Percentiles rank a stretch among this genome's conserved stretches.
These are phyloP conservation scores for Suhomyces coccinellae DNA, from an alignment of 1,139 yeast species.

Conservation along the genomic window DNA sequence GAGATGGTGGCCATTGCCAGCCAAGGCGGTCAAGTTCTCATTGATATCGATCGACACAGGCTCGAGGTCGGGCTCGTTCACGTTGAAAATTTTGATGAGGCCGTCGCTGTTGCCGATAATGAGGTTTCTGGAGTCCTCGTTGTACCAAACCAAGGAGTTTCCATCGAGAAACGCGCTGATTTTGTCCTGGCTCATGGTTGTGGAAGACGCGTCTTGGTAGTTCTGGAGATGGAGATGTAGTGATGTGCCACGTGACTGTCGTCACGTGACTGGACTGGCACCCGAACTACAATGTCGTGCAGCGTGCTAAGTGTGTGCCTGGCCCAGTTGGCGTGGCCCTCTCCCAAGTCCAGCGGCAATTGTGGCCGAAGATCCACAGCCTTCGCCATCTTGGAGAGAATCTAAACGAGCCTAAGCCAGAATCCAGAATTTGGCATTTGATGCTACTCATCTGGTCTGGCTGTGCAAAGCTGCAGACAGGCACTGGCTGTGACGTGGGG, in stretches of 20 bases:
- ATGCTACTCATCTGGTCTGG: too few relatives aligned
- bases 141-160: constrained; percentile 44
- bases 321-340: too few relatives aligned
- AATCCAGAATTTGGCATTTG: too few relatives aligned
- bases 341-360: too few relatives aligned
- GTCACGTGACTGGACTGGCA: too few relatives aligned
- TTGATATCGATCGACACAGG: constrained; percentile 55
- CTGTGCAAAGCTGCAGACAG: too few relatives aligned
- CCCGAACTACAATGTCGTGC: too few relatives aligned
- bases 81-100: constrained; percentile 49
- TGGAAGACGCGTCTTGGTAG: constrained; percentile 4
- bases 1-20: constrained; percentile 24
- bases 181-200: constrained; percentile 19
- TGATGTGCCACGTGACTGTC: background rate
- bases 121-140: constrained; percentile 34
- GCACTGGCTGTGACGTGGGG: too few relatives aligned
- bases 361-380: too few relatives aligned
- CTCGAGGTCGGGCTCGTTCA: constrained; percentile 49
- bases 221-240: background rate
- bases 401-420: too few relatives aligned
- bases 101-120: constrained; percentile 54
- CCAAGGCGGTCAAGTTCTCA: constrained; percentile 41
- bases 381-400: too few relatives aligned
- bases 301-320: too few relatives aligned
- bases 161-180: constrained; percentile 50